These are phyloP conservation scores for Hemileia vastatrix DNA, from an alignment of 1,284 basidiomycete species.

Conservation along the genomic window DNA sequence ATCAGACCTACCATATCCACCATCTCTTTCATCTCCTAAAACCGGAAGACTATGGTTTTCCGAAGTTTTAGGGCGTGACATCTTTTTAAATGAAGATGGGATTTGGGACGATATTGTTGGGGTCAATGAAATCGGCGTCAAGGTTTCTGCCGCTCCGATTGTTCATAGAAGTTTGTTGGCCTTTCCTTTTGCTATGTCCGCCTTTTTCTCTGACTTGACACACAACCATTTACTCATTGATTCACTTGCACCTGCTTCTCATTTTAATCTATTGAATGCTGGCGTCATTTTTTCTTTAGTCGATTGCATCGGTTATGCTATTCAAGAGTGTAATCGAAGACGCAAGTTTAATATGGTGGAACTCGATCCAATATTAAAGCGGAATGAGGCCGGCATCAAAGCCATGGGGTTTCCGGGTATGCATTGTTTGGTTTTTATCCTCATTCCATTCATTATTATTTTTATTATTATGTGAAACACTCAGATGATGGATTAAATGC, in stretches of 20 bases:
- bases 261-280: too few relatives aligned
- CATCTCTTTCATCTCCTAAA: slow-evolving; percentile 49
- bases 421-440: neutral
- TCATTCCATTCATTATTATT: neutral
- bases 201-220: neutral
- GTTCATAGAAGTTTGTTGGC: slow-evolving; percentile 59
- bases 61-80: slow-evolving; percentile 60
- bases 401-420: slow-evolving; percentile 23
- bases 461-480: neutral
- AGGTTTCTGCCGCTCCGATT: slow-evolving; percentile 68
- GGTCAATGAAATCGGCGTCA: slow-evolving; percentile 48
- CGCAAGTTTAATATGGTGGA: slow-evolving; percentile 43
- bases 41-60: slow-evolving; percentile 53
- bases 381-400: slow-evolving; percentile 48
- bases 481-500: neutral
- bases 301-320: slow-evolving; percentile 69
- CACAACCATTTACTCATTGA: neutral
- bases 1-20: slow-evolving; percentile 47
- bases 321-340: slow-evolving; percentile 54
- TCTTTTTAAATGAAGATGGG: slow-evolving; percentile 56
- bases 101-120: slow-evolving; percentile 58
- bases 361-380: slow-evolving; percentile 45
- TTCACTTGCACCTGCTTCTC: too few relatives aligned
- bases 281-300: slow-evolving; percentile 49
- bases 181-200: slow-evolving; percentile 3